A percentile compares a stretch with the other conserved stretches of the same genome.
Conservation (phyloP, 805 yeast genomes). For the Lachancea fermentati region DNA sequence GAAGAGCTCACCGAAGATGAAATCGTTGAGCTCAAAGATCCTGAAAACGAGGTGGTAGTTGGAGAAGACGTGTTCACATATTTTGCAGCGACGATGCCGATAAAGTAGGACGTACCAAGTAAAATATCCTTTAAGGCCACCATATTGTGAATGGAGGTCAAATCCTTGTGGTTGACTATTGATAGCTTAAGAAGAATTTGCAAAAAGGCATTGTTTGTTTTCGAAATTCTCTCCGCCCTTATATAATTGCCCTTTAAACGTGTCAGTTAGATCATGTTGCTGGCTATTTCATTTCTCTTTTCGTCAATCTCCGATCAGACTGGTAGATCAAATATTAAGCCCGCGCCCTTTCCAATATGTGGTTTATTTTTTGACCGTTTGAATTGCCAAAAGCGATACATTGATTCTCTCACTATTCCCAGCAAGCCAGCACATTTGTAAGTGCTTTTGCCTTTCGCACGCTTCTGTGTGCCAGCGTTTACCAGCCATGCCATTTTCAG, state of each 20-base stretch:
- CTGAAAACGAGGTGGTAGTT: neutral
- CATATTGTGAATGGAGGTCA: neutral
- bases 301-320: neutral
- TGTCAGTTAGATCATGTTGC: neutral
- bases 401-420: too few relatives aligned
- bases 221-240: neutral
- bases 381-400: too few relatives aligned
- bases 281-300: neutral
- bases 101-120: conserved; percentile 1
- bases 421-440: too few relatives aligned
- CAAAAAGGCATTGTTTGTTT: neutral
- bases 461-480: too few relatives aligned
- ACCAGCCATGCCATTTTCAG: too few relatives aligned
- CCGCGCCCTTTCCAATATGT: neutral
- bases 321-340: neutral
- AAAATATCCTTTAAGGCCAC: conserved; percentile 2
- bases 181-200: neutral
- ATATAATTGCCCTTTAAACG: too few relatives aligned
- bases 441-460: too few relatives aligned
- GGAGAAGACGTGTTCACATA: conserved; percentile 5
- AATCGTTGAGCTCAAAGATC: neutral
- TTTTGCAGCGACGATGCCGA: conserved; percentile 1
- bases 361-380: too few relatives aligned
- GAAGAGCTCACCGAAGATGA: neutral
- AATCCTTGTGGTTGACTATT: too few relatives aligned